Evolutionary conservation across 2,329 filamentous ascomycete genomes (phyloP).

Genomic region (Xylaria polymorpha): DNA sequence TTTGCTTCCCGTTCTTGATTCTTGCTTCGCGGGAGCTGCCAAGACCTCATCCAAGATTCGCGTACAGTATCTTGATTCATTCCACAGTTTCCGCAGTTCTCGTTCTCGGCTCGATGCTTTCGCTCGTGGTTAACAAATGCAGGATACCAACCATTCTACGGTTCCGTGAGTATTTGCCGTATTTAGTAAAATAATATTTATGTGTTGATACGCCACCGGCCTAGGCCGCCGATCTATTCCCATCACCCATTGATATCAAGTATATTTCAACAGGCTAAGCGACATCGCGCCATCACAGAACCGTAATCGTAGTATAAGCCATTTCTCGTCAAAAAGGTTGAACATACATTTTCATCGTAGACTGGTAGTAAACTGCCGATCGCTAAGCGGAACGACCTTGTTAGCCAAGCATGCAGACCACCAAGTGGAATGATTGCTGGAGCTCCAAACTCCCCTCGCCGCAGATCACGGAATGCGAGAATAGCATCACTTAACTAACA

Average conservation of each 20-base stretch:
- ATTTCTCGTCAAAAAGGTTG: not conserved
- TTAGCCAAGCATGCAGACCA: slow-evolving; percentile 17
- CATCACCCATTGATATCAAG: not conserved
- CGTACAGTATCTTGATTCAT: not conserved
- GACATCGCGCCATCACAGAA: not conserved
- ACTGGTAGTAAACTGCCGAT: not conserved
- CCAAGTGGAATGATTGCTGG: slow-evolving; percentile 16
- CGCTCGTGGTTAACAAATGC: not conserved
- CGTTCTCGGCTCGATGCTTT: not conserved
- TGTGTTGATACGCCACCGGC: not conserved
- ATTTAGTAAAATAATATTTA: not conserved
- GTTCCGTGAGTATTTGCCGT: not conserved
- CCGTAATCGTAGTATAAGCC: not conserved
- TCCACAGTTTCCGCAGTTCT: not conserved
- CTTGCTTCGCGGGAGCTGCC: not conserved
- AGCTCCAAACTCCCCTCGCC: slow-evolving; percentile 25
- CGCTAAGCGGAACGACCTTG: not conserved
- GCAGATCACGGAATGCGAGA: slow-evolving; percentile 34
- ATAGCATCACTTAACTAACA: slow-evolving; percentile 12
- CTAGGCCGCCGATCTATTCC: not conserved
- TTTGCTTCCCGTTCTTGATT: not conserved
- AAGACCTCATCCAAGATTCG: not conserved
- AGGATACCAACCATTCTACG: not conserved
- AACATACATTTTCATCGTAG: not conserved
- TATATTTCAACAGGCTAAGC: not conserved